Conservation (phyloP, 2,329 filamentous ascomycete genomes). For the Zymoseptoria brevis region DNA sequence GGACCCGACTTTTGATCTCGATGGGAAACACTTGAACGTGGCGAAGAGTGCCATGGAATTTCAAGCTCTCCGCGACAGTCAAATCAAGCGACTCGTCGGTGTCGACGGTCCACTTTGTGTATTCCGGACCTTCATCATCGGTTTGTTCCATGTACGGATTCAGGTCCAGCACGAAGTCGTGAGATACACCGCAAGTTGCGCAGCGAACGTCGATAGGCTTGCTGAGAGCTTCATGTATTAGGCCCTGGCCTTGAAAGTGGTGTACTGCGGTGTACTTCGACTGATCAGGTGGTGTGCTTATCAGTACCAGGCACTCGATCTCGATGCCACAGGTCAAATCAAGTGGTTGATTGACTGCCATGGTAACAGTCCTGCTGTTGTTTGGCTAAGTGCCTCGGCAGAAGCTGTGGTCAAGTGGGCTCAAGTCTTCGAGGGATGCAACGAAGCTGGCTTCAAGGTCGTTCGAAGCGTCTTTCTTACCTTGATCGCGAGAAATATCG, state of each 20-base stretch:
- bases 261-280: background rate
- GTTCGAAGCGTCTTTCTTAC: background rate
- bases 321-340: constrained; percentile 10
- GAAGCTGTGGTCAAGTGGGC: background rate
- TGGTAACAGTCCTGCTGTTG: background rate
- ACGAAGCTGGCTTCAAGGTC: background rate
- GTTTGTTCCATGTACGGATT: background rate
- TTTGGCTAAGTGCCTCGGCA: too few relatives aligned
- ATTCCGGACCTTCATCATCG: background rate
- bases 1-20: constrained; percentile 12
- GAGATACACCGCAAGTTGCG: background rate
- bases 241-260: background rate
- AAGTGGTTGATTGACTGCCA: background rate
- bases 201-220: constrained; percentile 1
- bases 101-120: constrained; percentile 2
- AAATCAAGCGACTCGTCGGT: background rate
- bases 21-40: background rate
- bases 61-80: background rate
- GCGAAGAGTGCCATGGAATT: background rate
- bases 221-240: constrained; percentile 1
- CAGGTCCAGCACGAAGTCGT: background rate
- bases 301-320: constrained; percentile 9
- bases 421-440: background rate
- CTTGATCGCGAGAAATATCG: background rate
- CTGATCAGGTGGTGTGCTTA: background rate